These are phyloP conservation scores for Spinacia oleracea DNA, from an alignment of 179 eudicot genomes.

Conservation along the genomic window DNA sequence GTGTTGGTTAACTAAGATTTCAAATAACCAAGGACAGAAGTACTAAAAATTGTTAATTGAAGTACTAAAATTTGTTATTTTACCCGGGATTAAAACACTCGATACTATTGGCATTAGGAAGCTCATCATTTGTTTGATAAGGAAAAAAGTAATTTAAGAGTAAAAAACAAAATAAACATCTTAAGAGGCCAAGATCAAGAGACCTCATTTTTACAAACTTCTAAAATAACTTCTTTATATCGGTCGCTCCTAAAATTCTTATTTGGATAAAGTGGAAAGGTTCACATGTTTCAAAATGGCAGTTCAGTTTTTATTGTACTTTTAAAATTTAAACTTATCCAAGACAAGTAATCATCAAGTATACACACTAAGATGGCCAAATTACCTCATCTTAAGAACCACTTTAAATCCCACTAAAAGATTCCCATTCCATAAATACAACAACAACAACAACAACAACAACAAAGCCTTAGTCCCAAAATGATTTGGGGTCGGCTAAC, in stretches of 20 bases:
- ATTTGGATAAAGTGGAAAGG: not conserved
- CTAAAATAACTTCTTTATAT: too few relatives aligned
- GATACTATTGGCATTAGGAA: not conserved
- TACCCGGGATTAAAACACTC: not conserved
- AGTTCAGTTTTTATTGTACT: too few relatives aligned
- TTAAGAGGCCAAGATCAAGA: not conserved
- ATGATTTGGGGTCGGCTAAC: too few relatives aligned
- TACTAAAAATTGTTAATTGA: too few relatives aligned
- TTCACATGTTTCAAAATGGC: too few relatives aligned
- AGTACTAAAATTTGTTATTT: too few relatives aligned
- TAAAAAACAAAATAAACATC: not conserved
- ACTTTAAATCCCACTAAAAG: not conserved
- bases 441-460: too few relatives aligned
- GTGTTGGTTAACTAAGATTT: not conserved
- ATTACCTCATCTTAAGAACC: not conserved
- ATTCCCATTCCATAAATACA: not conserved
- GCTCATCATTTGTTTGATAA: not conserved
- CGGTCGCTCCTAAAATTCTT: not conserved
- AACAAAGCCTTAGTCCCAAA: too few relatives aligned
- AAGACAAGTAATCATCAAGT: not conserved
- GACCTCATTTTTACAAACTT: too few relatives aligned
- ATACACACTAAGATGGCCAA: not conserved
- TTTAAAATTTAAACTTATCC: not conserved
- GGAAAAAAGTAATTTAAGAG: not conserved
- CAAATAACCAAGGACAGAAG: not conserved